Evolutionary conservation across 345 rosid genomes (phyloP).

Genomic region (Trapa bicornis): DNA sequence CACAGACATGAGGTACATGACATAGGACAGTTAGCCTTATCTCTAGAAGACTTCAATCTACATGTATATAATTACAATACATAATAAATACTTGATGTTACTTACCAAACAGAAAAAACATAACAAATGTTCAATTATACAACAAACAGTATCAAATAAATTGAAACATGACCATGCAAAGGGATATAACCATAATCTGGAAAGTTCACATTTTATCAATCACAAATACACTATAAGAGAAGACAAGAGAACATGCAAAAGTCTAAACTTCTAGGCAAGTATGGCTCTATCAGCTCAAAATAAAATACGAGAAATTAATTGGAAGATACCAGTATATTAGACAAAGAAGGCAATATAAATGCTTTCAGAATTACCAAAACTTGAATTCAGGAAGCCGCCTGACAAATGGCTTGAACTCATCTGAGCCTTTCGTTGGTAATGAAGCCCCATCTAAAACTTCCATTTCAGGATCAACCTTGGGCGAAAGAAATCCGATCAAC

Average conservation of each 20-base stretch:
- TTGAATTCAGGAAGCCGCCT: constrained; percentile 77
- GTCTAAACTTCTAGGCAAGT: neutral
- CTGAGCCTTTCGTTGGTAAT: constrained; percentile 32
- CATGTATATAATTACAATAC: too few species aligned
- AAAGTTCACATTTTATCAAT: too few species aligned
- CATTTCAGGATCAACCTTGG: constrained; percentile 66
- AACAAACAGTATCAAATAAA: too few species aligned
- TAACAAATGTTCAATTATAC: too few species aligned
- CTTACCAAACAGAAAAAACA: too few species aligned
- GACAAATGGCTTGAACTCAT: constrained; percentile 63
- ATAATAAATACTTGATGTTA: too few species aligned
- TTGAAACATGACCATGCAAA: too few species aligned
- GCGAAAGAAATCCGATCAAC: constrained; percentile 68
- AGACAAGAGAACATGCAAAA: neutral
- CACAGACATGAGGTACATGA: too few species aligned
- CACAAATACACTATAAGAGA: too few species aligned
- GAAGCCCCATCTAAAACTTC: constrained; percentile 46
- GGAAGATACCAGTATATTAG: neutral
- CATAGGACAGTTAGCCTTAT: too few species aligned
- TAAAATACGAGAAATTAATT: neutral
- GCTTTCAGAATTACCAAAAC: constrained; percentile 39
- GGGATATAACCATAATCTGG: too few species aligned
- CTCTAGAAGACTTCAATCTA: too few species aligned
- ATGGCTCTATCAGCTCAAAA: neutral
- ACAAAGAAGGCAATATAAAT: neutral